Conservation (phyloP, 2,329 filamentous ascomycete genomes). For the Coniella vitis region DNA sequence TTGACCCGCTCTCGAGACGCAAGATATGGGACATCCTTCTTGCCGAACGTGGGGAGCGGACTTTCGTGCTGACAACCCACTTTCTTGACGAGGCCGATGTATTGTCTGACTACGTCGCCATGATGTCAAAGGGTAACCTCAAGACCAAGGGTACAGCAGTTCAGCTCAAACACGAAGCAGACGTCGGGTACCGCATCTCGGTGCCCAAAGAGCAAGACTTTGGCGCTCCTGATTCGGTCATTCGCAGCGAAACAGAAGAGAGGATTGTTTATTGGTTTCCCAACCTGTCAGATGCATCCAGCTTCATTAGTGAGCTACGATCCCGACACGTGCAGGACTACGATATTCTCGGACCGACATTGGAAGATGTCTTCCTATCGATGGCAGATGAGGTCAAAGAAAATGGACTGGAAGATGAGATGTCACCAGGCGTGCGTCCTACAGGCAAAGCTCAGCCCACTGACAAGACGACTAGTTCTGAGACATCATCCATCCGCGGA, state of each 20-base stretch:
- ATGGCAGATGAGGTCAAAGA: constrained; percentile 73
- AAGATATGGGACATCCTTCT: constrained; percentile 95
- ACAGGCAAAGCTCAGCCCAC: constrained; percentile 7
- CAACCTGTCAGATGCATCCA: constrained; percentile 62
- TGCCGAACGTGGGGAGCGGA: constrained; percentile 72
- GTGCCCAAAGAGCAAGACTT: constrained; percentile 34
- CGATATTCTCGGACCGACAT: constrained; percentile 79
- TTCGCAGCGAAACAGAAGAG: constrained; percentile 2
- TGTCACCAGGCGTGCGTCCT: constrained; percentile 13
- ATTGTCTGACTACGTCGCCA: constrained; percentile 80
- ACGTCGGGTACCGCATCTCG: constrained; percentile 78
- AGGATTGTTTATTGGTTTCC: constrained; percentile 66
- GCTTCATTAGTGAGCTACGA: constrained; percentile 65
- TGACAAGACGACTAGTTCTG: constrained; percentile 5
- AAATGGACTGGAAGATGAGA: constrained; percentile 19
- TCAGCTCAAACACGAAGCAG: constrained; percentile 73
- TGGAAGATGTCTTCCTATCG: constrained; percentile 87
- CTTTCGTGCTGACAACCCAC: constrained; percentile 84
- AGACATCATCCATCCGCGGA: constrained; percentile 7
- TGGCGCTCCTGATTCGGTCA: neutral
- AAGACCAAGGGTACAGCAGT: constrained; percentile 80
- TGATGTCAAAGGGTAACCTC: constrained; percentile 76
- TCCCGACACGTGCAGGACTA: constrained; percentile 64
- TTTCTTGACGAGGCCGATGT: constrained; percentile 92
- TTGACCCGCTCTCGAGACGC: constrained; percentile 77